Evolutionary conservation across 2,329 filamentous ascomycete genomes (phyloP), one percentile per base, ranked within the genome.

Genomic region (Colletotrichum sp.): DNA sequence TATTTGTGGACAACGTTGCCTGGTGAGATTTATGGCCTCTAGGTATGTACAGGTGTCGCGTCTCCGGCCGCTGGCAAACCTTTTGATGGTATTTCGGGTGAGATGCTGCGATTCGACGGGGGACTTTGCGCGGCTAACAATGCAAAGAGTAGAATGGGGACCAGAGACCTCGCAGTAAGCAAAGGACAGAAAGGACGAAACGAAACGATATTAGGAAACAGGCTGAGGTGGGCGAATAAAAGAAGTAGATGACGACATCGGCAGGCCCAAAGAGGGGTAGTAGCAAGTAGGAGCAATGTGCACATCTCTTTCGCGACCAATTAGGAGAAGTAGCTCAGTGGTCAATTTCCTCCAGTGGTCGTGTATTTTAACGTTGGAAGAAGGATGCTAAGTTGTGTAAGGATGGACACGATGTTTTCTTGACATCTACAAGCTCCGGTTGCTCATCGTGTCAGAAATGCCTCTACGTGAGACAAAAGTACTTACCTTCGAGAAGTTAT

Each of bases 161-260:
- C 5, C 3, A 10, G 9, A 43, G 18, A 43, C 39, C 1, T 39
- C 36, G 36, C 8, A 43, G 18, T 10, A n/a, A 43, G 39, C 39
- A 12, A 43, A 12, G 18, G 18, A 12, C 18, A n/a, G 3, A n/a
- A 43, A n/a, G 18, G 18, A 10, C 4, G 39, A 43, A n/a, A 3
- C 18, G 6, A 48, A 21, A 2, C 9, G 10, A 7, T 0, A 21
- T 0, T 13, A 7, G n/a, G n/a, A 21, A 13, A 4, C 10, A 48
- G 43, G 43, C 6, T 48, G 3, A 13, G 18, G 9, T 43, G 39
- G 18, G 18, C 0, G 18, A 21, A 7, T 21, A 21, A 21, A n/a
- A n/a, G 8, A 43, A 43, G 2, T 18, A 43, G 16, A 43, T 43
- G 18, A 48, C 7, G n/a, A 12, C 6, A 48, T 21, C n/a, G 1